phyloP scores from a whole-genome alignment of 176 grass and related monocot species.

The Cocos nucifera region DNA sequence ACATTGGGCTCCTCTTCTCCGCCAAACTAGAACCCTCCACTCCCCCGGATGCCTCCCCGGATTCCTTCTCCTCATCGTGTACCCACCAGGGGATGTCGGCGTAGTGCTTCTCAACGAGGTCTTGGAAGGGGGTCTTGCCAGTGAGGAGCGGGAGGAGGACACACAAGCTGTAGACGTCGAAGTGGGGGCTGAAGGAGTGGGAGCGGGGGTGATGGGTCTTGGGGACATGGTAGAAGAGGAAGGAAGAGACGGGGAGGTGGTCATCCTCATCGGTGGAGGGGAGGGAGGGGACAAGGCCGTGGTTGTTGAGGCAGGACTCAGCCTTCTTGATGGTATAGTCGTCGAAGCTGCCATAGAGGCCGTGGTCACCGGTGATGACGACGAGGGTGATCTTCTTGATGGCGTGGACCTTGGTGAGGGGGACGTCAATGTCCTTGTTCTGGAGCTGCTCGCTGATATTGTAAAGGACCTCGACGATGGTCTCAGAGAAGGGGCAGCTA shows the following conservation, averaged over 20 bases:
- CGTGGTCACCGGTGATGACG: not conserved
- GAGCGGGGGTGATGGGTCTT: slow-evolving; percentile 23
- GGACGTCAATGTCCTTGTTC: not conserved
- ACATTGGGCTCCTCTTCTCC: no score
- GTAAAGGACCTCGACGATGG: not conserved
- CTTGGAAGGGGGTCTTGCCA: slow-evolving; percentile 57
- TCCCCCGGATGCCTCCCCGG: no score
- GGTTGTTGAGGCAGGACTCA: slow-evolving; percentile 91
- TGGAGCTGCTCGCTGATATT: not conserved
- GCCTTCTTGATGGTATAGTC: not conserved
- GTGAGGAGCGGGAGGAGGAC: slow-evolving; percentile 88
- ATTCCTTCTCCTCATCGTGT: no score
- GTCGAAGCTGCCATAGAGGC: not conserved
- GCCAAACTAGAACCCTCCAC: no score
- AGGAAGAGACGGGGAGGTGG: not conserved
- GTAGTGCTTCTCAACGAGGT: slow-evolving; percentile 43
- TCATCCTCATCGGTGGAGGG: slow-evolving; percentile 17
- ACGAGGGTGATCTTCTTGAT: slow-evolving; percentile 2
- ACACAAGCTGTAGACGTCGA: slow-evolving; percentile 82
- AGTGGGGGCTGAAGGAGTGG: slow-evolving; percentile 30
- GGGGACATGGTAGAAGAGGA: slow-evolving; percentile 45
- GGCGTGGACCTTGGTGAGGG: not conserved
- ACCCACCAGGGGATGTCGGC: slow-evolving; percentile 71
- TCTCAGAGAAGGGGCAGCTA: not conserved
- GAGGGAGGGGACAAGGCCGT: slow-evolving; percentile 54